These are phyloP conservation scores for Canariomyces notabilis DNA, from an alignment of 2,329 filamentous ascomycete genomes.

Conservation along the genomic window DNA sequence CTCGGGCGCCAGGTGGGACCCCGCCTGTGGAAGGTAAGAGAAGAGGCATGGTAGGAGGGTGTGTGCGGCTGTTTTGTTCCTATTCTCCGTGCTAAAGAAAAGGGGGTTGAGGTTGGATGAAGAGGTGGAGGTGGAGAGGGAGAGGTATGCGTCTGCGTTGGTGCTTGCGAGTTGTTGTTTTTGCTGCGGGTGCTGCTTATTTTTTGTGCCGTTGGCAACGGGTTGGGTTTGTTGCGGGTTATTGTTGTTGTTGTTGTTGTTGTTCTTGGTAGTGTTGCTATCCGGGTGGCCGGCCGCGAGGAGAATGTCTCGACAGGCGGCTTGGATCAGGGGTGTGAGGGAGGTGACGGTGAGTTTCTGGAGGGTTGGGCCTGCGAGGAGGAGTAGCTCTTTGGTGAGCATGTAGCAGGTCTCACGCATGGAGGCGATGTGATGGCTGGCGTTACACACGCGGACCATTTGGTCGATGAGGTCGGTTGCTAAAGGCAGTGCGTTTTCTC, in stretches of 20 bases:
- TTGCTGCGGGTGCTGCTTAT: conserved; percentile 31
- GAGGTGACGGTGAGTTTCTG: conserved; percentile 60
- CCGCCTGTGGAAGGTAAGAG: conserved; percentile 57
- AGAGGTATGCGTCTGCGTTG: conserved; percentile 65
- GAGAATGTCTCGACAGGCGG: conserved; percentile 71
- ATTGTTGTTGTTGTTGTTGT: conserved; percentile 23
- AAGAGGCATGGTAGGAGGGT: conserved; percentile 60
- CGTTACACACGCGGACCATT: conserved; percentile 63
- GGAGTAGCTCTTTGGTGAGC: conserved; percentile 53
- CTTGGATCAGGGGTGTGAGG: conserved; percentile 56
- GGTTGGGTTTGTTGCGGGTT: conserved; percentile 28
- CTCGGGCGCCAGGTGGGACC: conserved; percentile 64
- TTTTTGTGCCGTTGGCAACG: conserved; percentile 25
- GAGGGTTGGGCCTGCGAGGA: conserved; percentile 59
- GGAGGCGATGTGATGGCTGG: conserved; percentile 44
- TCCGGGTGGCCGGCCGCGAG: conserved; percentile 45
- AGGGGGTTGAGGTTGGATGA: conserved; percentile 34
- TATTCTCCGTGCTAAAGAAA: no score
- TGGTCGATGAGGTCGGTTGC: conserved; percentile 66
- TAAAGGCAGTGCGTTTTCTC: conserved; percentile 52
- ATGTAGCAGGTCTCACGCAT: conserved; percentile 59
- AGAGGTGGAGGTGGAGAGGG: conserved; percentile 46
- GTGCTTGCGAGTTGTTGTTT: conserved; percentile 31
- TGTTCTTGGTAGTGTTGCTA: conserved; percentile 31
- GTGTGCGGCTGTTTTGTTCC: conserved; percentile 56